Evolutionary conservation across 441 rosid genomes (phyloP), one percentile per base, ranked within the genome.

Genomic region (Melastoma candidum): DNA sequence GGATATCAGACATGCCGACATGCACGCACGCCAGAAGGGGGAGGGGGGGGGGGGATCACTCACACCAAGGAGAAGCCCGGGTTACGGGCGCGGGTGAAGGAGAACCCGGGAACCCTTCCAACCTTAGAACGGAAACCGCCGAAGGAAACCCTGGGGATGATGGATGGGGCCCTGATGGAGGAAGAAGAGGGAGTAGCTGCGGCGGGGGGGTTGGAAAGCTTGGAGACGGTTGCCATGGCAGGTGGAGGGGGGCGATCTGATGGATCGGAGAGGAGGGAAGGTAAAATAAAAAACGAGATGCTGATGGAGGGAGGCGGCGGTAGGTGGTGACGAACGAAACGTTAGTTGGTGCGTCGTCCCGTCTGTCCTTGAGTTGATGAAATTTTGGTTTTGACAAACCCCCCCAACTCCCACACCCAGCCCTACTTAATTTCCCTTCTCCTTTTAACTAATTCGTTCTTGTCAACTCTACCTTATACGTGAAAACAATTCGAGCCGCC

Each of bases 161-260:
- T 63, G 44, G 93, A 77, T 64, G 77, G 67, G 56, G 78, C 14
- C 36, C 54, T 24, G 27, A 43, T 56, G 51, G 51, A 3, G 3
- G 83, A 59, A 7, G 81, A 32, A 5, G 76, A 53, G 5, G 65
- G 27, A 24, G 74, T 60, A 29, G 79, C 54, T 0, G 73, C 47
- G 6, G 77, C 73, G 59, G 12, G 53, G 3, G 83, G 70, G 51
- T 50, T 65, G n/a, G 85, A 65, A 55, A 87, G 85, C 74, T 76
- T 87, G 61, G 92, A 84, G 68, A 84, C 68, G 72, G 96, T 75
- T 14, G 96, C 82, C 95, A 87, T 80, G 54, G 58, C 36, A 1
- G 43, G 3, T 44, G 24, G 52, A 11, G 49, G 46, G 48, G 25
- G 9, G 8, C 41, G 41, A 32, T 29, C 36, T 29, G 36, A 29